These are phyloP conservation scores for Chytriomyces sp. DNA, from an alignment of 192 early-diverging fungal genomes.

Conservation along the genomic window DNA sequence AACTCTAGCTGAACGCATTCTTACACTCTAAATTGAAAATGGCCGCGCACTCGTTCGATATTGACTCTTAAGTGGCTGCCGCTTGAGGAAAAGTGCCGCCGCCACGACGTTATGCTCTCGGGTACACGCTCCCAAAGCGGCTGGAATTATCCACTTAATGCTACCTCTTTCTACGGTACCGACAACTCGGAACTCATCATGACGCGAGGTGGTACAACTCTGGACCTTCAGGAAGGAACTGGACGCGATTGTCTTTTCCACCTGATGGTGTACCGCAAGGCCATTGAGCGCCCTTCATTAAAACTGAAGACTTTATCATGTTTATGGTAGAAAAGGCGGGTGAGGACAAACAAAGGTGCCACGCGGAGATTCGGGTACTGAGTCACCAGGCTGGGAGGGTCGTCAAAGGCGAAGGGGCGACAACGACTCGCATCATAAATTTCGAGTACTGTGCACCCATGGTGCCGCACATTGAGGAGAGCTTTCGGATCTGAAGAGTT, in stretches of 20 bases:
- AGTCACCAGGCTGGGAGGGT: slow-evolving; percentile 87
- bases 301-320: slow-evolving; percentile 99
- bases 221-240: neutral
- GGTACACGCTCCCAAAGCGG: slow-evolving; percentile 79
- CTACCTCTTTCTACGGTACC: slow-evolving; percentile 98
- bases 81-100: slow-evolving; percentile 88
- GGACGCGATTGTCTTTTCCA: too few species aligned
- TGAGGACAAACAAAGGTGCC: slow-evolving; percentile 92
- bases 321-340: slow-evolving; percentile 91
- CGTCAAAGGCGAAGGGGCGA: slow-evolving; percentile 89
- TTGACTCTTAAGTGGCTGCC: slow-evolving; percentile 87
- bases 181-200: slow-evolving; percentile 99
- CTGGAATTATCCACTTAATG: slow-evolving; percentile 94
- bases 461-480: slow-evolving; percentile 60
- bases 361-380: slow-evolving; percentile 95
- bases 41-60: slow-evolving; percentile 80
- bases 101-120: slow-evolving; percentile 99
- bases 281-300: slow-evolving; percentile 98
- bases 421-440: slow-evolving; percentile 86
- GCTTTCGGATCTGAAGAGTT: slow-evolving; percentile 86
- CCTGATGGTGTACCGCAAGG: slow-evolving; percentile 94
- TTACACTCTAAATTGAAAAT: slow-evolving; percentile 78
- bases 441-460: slow-evolving; percentile 88
- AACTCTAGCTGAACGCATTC: too few species aligned
- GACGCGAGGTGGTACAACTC: slow-evolving; percentile 77